These are phyloP conservation scores for Penicillium sp. DNA, from an alignment of 2,329 filamentous ascomycete genomes.

Conservation along the genomic window DNA sequence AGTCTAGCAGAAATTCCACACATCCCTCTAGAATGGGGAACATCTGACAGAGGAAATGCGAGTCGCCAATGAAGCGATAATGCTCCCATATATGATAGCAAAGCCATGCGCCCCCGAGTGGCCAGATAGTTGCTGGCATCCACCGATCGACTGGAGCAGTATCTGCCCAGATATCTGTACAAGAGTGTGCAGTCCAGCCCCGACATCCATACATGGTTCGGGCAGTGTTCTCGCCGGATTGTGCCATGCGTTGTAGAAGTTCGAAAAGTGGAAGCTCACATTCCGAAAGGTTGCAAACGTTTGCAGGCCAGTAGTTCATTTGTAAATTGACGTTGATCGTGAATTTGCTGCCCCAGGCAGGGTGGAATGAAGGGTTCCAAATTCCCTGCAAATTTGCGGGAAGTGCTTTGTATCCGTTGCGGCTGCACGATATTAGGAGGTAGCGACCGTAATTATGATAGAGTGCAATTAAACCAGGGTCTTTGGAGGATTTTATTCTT, in stretches of 20 bases:
- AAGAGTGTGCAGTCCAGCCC: slow-evolving; percentile 62
- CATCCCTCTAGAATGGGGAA: slow-evolving; percentile 33
- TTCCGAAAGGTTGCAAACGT: slow-evolving; percentile 55
- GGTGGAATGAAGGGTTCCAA: slow-evolving; percentile 56
- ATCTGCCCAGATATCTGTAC: slow-evolving; percentile 64
- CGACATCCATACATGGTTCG: slow-evolving; percentile 57
- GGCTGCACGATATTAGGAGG: slow-evolving; percentile 60
- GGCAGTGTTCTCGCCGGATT: slow-evolving; percentile 56
- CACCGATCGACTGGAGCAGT: slow-evolving; percentile 56
- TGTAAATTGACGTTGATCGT: slow-evolving; percentile 65
- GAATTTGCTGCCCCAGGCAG: slow-evolving; percentile 61
- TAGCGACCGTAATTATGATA: slow-evolving; percentile 60
- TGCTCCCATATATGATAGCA: slow-evolving; percentile 64
- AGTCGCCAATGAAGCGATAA: slow-evolving; percentile 54
- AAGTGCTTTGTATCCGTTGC: slow-evolving; percentile 49
- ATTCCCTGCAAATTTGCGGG: slow-evolving; percentile 63
- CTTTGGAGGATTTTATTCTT: slow-evolving; percentile 36
- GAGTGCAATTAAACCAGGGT: slow-evolving; percentile 58
- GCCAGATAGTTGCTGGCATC: slow-evolving; percentile 45
- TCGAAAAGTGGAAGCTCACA: slow-evolving; percentile 49
- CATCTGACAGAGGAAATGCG: slow-evolving; percentile 24
- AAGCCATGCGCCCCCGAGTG: slow-evolving; percentile 60
- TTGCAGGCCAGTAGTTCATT: slow-evolving; percentile 65
- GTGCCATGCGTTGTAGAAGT: slow-evolving; percentile 42
- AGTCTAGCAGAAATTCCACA: slow-evolving; percentile 36